Evolutionary conservation across 1,284 basidiomycete species (phyloP).

Genomic region (Trametes sp.): DNA sequence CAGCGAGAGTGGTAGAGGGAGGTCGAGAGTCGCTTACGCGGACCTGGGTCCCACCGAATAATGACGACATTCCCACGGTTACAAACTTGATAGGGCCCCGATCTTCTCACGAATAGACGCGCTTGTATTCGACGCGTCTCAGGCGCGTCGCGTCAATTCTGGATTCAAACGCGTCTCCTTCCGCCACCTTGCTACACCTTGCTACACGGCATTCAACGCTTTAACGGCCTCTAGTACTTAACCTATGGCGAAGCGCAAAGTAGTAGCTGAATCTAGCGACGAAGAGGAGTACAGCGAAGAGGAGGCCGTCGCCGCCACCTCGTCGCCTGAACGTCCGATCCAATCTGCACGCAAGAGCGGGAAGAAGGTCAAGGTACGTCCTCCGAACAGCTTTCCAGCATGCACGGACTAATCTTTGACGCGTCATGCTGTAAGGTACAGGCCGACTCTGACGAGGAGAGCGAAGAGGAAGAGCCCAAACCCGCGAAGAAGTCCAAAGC

Average conservation of each 20-base stretch:
- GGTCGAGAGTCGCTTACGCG: conserved; percentile 37
- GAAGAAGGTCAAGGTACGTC: conserved; percentile 24
- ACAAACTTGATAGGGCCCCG: conserved; percentile 11
- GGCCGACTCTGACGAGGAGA: conserved; percentile 16
- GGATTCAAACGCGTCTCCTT: conserved; percentile 11
- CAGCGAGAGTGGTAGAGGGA: conserved; percentile 29
- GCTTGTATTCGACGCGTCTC: conserved; percentile 11
- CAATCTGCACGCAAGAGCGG: conserved; percentile 28
- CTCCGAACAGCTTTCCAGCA: background rate
- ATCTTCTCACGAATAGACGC: conserved; percentile 29
- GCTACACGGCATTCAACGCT: background rate
- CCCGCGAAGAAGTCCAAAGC: conserved; percentile 26
- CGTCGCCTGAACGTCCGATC: conserved; percentile 26
- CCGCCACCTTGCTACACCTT: too few relatives aligned
- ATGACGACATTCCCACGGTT: conserved; percentile 35
- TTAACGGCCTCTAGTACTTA: background rate
- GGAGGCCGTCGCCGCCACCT: conserved; percentile 14
- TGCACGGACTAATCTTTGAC: background rate
- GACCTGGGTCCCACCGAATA: conserved; percentile 20
- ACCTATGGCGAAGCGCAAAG: conserved; percentile 49
- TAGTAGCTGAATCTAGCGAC: conserved; percentile 36
- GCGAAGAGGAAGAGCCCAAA: conserved; percentile 25
- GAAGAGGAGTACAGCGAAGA: conserved; percentile 40
- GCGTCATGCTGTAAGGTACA: background rate
- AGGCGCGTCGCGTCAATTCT: conserved; percentile 29